Evolutionary conservation across 805 yeast genomes (phyloP), one percentile per base, ranked within the genome.

Genomic region (Candida sakaeoensis): DNA sequence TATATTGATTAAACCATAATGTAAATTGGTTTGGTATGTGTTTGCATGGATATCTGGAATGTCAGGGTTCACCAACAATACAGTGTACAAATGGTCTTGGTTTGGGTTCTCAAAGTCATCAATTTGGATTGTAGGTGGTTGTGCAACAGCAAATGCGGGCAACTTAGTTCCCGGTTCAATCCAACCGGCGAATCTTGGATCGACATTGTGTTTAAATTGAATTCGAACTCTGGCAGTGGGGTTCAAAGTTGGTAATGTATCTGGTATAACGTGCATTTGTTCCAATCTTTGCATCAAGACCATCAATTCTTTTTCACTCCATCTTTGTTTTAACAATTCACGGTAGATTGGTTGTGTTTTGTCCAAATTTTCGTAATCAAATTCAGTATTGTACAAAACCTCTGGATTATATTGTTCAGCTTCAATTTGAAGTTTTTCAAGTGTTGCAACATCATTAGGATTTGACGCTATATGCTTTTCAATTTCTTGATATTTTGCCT

Each of bases 211-310:
- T 4, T 89, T 82, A 56, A 90, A 90, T 62, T 79, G 80, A 33
- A 93, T 54, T 33, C 76, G 70, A 5, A 91, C 85, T 38, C 85
- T 88, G 13, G 78, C 91, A 46, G 72, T 65, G 14, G 98, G 98
- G 8, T 75, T 81, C 42, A 93, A 62, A 2, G 97, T 89, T 19
- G 97, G 93, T 60, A 93, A 58, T 3, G 98, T 90, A 58, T 93
- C 99, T 12, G 99, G 99, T 43, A 93, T 85, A 31, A 87, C 87
- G 31, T 75, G 75, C 50, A 88, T 66, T 41, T 84, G 80, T 65
- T 93, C 99, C 39, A 93, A 63, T 68, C 98, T 80, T 67, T 93
- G 97, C 93, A 93, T 87, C 39, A 82, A 68, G 37, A 87, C 57
- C 86, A 88, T 84, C 61, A 79, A 77, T 32, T 77, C 81, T 46